These are phyloP conservation scores for Trichomonascaceae sp. DNA, from an alignment of 1,139 yeast species.

Conservation along the genomic window DNA sequence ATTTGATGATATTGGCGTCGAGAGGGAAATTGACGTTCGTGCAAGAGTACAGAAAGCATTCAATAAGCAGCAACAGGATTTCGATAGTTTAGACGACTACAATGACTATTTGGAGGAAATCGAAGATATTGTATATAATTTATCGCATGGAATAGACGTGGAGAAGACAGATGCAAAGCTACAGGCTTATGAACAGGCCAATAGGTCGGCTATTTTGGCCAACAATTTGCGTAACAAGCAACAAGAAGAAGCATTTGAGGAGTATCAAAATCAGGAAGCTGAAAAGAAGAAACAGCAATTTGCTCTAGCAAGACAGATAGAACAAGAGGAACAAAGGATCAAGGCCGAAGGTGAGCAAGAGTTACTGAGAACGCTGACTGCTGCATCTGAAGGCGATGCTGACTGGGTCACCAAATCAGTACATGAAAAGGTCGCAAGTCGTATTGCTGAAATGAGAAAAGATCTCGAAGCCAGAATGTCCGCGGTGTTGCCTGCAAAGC, in stretches of 20 bases:
- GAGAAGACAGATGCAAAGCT: conserved; percentile 67
- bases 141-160: conserved; percentile 63
- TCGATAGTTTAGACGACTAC: conserved; percentile 50
- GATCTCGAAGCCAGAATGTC: conserved; percentile 59
- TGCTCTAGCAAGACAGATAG: conserved; percentile 31
- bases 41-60: conserved; percentile 69
- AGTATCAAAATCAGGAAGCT: conserved; percentile 65
- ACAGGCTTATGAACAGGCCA: conserved; percentile 65
- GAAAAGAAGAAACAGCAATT: conserved; percentile 42
- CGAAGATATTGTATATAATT: conserved; percentile 73
- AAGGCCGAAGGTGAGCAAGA: conserved; percentile 58
- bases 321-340: conserved; percentile 33
- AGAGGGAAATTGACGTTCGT: conserved; percentile 86
- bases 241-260: conserved; percentile 61
- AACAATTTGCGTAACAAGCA: conserved; percentile 66
- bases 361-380: conserved; percentile 57
- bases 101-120: conserved; percentile 78
- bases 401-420: conserved; percentile 47
- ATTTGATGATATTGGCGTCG: conserved; percentile 84
- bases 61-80: conserved; percentile 77
- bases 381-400: conserved; percentile 41
- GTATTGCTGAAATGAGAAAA: conserved; percentile 59
- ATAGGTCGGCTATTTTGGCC: conserved; percentile 68
- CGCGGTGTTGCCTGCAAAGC: conserved; percentile 3
- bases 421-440: conserved; percentile 57